phyloP scores from a whole-genome alignment of 495 filamentous ascomycete species.

The Hypoxylon fuscum region DNA sequence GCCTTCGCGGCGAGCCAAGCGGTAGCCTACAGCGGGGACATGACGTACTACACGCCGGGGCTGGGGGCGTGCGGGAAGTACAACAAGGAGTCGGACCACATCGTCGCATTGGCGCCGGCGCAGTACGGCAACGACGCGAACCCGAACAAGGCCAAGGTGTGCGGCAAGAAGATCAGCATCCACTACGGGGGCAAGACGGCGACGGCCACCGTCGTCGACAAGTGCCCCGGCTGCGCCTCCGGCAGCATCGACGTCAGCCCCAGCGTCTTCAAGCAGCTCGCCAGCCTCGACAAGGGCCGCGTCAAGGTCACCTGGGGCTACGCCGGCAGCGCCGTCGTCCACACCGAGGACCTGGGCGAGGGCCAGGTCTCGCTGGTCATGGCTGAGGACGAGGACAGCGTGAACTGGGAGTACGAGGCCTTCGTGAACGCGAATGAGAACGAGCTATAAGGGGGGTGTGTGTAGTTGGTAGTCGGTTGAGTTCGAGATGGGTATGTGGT shows the following conservation, averaged over 20 bases:
- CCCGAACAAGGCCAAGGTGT: slow-evolving; percentile 63
- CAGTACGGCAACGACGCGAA: slow-evolving; percentile 57
- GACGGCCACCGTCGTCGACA: slow-evolving; percentile 71
- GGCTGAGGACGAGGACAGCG: slow-evolving; percentile 5
- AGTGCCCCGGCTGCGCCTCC: slow-evolving; percentile 72
- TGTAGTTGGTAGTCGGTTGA: background rate
- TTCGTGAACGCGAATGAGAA: slow-evolving; percentile 4
- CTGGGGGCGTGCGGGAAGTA: slow-evolving; percentile 58
- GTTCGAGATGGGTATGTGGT: too few relatives aligned
- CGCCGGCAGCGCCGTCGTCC: slow-evolving; percentile 1
- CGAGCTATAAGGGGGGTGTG: slow-evolving; percentile 2
- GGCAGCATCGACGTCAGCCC: slow-evolving; percentile 58
- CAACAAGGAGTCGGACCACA: slow-evolving; percentile 48
- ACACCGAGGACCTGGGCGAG: slow-evolving; percentile 13
- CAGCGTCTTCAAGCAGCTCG: slow-evolving; percentile 54
- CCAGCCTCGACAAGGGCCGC: slow-evolving; percentile 43
- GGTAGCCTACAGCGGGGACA: slow-evolving; percentile 48
- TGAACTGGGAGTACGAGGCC: slow-evolving; percentile 13
- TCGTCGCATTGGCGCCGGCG: slow-evolving; percentile 53
- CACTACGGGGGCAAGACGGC: slow-evolving; percentile 61
- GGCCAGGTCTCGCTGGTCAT: slow-evolving; percentile 10
- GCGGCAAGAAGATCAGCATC: slow-evolving; percentile 71
- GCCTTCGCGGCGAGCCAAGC: slow-evolving; percentile 11
- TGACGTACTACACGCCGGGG: slow-evolving; percentile 59
- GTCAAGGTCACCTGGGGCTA: slow-evolving; percentile 49